Base-by-base conservation (phyloP, 1,284 basidiomycete species). In the Ceratobasidium papillatum region DNA sequence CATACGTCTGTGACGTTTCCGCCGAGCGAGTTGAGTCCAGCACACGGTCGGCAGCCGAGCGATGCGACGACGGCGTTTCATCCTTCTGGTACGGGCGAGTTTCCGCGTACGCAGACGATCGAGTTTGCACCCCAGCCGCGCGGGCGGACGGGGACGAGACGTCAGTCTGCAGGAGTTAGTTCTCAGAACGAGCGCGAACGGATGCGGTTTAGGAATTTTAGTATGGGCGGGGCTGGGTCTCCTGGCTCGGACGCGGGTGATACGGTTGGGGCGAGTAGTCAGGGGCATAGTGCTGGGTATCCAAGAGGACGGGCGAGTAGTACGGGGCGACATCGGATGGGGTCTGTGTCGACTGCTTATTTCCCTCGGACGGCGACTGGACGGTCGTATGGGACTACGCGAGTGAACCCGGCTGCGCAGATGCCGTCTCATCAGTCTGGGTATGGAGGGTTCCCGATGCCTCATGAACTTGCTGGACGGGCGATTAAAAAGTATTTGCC, bases 401-500 rank as follows among this genome's bases (percentile, higher is more conserved):
- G 71, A 30, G 36, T 73, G 8, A 49, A 22, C 19, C 17, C 58
- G 14, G 12, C 25, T n/a, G 30, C 59, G 19, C 71, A 73, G 19
- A 14, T 73, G 11, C 71, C 71, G 2, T 41, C 71, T n/a, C 38
- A 52, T 22, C 71, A 41, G 34, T 73, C 81, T 9, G 86, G 86
- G 3, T 95, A 94, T 78, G 96, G 96, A 56, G 96, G 95, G 0
- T 99, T 98, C 82, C 95, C 96, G 0, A 94, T 91, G 79, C 94
- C 94, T 0, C 84, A 90, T 76, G 83, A 87, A 69, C 81, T 96
- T 25, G 75, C 89, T 2, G 83, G 83, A 1, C 81, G 80, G 4
- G 77, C 89, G 0, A 81, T 92, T 34, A 79, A 83, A 17, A 83
- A 81, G 51, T 79, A 91, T 62, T 90, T 92, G 74, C 94, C 93